Conservation (phyloP, 2,329 filamentous ascomycete genomes). For the Apiospora kogelbergensis region DNA sequence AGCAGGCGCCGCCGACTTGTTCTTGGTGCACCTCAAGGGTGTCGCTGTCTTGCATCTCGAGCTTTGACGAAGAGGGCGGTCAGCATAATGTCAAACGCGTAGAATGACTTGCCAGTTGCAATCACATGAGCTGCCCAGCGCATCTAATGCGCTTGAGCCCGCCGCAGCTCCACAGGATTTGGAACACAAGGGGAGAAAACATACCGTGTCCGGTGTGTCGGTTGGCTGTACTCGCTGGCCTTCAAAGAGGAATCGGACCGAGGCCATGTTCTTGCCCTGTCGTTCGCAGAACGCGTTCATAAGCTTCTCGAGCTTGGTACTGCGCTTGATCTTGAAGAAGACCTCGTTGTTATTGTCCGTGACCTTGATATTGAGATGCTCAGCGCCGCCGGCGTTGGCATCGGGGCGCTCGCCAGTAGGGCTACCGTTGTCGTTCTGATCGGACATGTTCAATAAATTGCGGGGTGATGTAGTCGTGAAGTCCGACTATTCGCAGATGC, state of each 20-base stretch:
- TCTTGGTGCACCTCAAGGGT: conserved; percentile 97
- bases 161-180: not conserved
- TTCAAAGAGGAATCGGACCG: conserved; percentile 93
- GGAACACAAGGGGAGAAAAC: conserved; percentile 36
- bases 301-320: conserved; percentile 92
- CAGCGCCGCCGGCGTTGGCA: conserved; percentile 51
- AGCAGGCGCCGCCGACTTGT: conserved; percentile 77
- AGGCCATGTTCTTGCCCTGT: conserved; percentile 81
- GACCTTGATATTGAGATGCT: conserved; percentile 99
- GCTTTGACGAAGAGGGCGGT: conserved; percentile 49
- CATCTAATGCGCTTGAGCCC: not conserved
- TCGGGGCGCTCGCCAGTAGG: conserved; percentile 41
- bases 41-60: conserved; percentile 96
- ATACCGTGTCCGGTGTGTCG: conserved; percentile 89
- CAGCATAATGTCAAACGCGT: not conserved
- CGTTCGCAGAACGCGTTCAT: conserved; percentile 98
- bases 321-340: conserved; percentile 99
- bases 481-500: not conserved
- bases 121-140: not conserved
- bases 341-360: conserved; percentile 99
- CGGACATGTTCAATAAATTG: conserved; percentile 43
- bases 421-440: conserved; percentile 51
- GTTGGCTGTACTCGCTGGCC: conserved; percentile 86
- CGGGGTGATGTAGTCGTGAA: not conserved
- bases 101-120: not conserved